Evolutionary conservation across 1,284 basidiomycete genomes (phyloP), one percentile per base, ranked within the genome.

Genomic region (Abortiporus biennis): DNA sequence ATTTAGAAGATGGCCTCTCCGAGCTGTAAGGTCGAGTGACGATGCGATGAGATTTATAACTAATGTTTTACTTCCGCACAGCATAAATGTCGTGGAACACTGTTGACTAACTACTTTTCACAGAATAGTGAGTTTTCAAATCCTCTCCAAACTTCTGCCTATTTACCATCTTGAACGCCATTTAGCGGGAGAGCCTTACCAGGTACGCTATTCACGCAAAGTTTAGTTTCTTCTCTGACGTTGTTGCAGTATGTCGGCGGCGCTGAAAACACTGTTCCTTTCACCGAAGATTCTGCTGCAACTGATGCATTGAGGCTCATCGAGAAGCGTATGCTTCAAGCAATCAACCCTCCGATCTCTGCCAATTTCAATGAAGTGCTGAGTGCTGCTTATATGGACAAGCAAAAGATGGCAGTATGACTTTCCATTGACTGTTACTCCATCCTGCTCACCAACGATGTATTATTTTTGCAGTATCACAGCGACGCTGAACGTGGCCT

Each of bases 51-150:
- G n/a, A n/a, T n/a, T n/a, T n/a, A n/a, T n/a, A n/a, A n/a, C n/a
- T n/a, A n/a, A n/a, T n/a, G n/a, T n/a, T n/a, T n/a, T n/a, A n/a
- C n/a, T n/a, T n/a, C n/a, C n/a, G n/a, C n/a, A n/a, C n/a, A n/a
- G n/a, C 34, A 22, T 16, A 15, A 38, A 87, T 84, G 76, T 52
- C 75, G 82, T 38, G 85, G 85, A 4, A 62, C 69, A 2, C 60
- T 88, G 13, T 63, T 88, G 36, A 81, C 85, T 4, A 83, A 85
- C 53, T 89, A 89, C 55, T 89, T 88, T 53, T 88, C 85, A 9
- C 85, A 89, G 48, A 89, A 89, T 47, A 76, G 85, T 86, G 54
- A 57, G 78, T 63, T 19, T 12, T 40, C 13, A 13, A 22, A 2
- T 4, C 20, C 16, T 6, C 12, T 5, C 32, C 34, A 21, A 30